phyloP scores from a whole-genome alignment of 106 monocot genomes.

The Allium sativum region DNA sequence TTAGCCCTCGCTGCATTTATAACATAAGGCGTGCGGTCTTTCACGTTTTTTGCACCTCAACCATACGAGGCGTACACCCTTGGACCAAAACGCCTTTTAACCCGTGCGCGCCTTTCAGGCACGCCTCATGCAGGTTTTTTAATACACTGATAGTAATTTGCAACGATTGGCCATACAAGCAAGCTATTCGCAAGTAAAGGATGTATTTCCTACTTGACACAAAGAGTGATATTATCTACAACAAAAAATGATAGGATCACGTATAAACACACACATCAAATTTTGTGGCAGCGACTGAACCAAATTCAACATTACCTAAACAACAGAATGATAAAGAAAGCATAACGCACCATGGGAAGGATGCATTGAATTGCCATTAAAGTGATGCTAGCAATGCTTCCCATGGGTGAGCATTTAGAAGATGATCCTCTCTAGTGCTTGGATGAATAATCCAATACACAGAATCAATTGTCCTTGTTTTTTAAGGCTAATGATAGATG shows the following conservation, averaged over 20 bases:
- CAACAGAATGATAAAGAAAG: constrained; percentile 5
- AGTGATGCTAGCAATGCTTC: constrained; percentile 17
- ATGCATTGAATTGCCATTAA: constrained; percentile 21
- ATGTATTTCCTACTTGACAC: constrained; percentile 17
- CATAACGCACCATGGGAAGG: constrained; percentile 5
- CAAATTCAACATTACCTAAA: constrained; percentile 13
- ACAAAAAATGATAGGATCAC: neutral
- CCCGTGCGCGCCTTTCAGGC: no score
- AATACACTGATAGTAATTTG: constrained; percentile 11
- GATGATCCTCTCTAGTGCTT: constrained; percentile 13
- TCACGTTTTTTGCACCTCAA: no score
- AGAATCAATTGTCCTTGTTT: constrained; percentile 15
- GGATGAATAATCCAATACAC: constrained; percentile 14
- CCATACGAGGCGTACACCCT: no score
- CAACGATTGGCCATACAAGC: constrained; percentile 15
- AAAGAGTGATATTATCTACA: neutral
- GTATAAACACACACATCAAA: no score
- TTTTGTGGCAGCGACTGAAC: constrained; percentile 1
- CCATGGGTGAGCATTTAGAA: constrained; percentile 10
- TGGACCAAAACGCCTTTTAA: no score
- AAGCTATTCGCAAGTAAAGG: constrained; percentile 15
- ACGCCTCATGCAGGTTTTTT: no score
- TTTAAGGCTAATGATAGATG: neutral
- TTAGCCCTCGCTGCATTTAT: no score
- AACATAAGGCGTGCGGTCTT: no score